These are phyloP conservation scores for Oryza australiensis DNA, from an alignment of 176 grass and related monocot genomes.

Conservation along the genomic window DNA sequence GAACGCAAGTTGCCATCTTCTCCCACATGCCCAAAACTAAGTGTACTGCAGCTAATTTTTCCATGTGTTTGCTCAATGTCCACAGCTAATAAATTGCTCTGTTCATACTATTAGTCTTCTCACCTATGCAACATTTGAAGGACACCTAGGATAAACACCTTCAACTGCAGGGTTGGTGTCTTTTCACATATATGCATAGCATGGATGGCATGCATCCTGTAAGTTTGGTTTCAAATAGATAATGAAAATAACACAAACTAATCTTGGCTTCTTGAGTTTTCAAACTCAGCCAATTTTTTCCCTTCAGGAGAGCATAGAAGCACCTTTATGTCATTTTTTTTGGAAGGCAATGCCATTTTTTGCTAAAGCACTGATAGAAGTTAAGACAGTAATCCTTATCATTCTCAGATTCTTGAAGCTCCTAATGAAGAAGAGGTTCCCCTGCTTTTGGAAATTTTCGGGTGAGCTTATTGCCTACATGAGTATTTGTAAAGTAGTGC, in stretches of 20 bases:
- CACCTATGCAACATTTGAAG: not conserved
- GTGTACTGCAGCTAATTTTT: not conserved
- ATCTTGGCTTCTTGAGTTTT: not conserved
- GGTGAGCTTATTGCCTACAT: constrained; percentile 45
- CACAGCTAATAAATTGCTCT: not conserved
- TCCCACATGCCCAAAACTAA: not conserved
- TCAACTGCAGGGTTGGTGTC: not conserved
- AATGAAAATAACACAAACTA: not conserved
- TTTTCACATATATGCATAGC: not conserved
- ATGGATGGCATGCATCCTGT: not conserved
- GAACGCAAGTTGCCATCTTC: too few species aligned
- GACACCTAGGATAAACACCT: not conserved
- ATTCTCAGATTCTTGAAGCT: constrained; percentile 82
- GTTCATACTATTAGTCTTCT: not conserved
- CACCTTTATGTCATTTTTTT: not conserved
- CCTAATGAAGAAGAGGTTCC: constrained; percentile 92
- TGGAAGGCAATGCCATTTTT: not conserved
- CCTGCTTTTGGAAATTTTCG: constrained; percentile 83
- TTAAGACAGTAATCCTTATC: constrained; percentile 42
- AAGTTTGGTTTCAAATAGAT: not conserved
- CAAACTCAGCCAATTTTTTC: not conserved
- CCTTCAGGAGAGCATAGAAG: not conserved
- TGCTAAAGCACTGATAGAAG: not conserved
- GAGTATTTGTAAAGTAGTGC: not conserved
- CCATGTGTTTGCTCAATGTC: not conserved